phyloP scores from a whole-genome alignment of 2,329 filamentous ascomycete genomes.

The Elsinoe perseae region DNA sequence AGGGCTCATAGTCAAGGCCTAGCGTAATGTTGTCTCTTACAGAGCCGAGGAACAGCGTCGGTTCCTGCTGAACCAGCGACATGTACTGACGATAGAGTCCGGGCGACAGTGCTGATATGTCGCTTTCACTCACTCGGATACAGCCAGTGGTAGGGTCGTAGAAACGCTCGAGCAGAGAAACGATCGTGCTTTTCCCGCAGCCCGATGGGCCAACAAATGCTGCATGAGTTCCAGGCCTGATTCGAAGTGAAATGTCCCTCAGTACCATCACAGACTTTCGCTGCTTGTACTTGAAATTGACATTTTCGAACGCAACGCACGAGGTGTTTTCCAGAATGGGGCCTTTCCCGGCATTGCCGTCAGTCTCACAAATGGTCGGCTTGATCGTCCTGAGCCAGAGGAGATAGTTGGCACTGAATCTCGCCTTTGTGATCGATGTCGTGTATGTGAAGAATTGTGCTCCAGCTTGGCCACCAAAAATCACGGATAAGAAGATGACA shows the following conservation, averaged over 20 bases:
- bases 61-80: slow-evolving; percentile 67
- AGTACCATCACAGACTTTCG: slow-evolving; percentile 24
- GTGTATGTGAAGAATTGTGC: slow-evolving; percentile 60
- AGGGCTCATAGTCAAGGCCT: slow-evolving; percentile 34
- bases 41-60: slow-evolving; percentile 62
- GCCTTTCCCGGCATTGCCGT: slow-evolving; percentile 28
- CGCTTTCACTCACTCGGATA: slow-evolving; percentile 46
- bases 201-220: slow-evolving; percentile 44
- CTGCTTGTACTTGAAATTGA: slow-evolving; percentile 27
- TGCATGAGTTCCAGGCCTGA: slow-evolving; percentile 34
- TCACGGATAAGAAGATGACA: slow-evolving; percentile 56
- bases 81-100: slow-evolving; percentile 56
- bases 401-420: slow-evolving; percentile 37
- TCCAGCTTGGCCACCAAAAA: slow-evolving; percentile 59
- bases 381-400: slow-evolving; percentile 36
- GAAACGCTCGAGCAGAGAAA: slow-evolving; percentile 42
- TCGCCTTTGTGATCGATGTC: slow-evolving; percentile 31
- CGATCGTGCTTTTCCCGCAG: slow-evolving; percentile 41
- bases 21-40: slow-evolving; percentile 52
- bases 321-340: slow-evolving; percentile 21
- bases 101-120: slow-evolving; percentile 53
- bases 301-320: slow-evolving; percentile 22
- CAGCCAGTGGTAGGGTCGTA: slow-evolving; percentile 36
- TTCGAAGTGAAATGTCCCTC: slow-evolving; percentile 23
- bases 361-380: slow-evolving; percentile 33